A percentile compares a stretch with the other conserved stretches of the same genome.
Evolutionary conservation across 78 protist species (phyloP).

Genomic region (Creolimax fragrantissima): DNA sequence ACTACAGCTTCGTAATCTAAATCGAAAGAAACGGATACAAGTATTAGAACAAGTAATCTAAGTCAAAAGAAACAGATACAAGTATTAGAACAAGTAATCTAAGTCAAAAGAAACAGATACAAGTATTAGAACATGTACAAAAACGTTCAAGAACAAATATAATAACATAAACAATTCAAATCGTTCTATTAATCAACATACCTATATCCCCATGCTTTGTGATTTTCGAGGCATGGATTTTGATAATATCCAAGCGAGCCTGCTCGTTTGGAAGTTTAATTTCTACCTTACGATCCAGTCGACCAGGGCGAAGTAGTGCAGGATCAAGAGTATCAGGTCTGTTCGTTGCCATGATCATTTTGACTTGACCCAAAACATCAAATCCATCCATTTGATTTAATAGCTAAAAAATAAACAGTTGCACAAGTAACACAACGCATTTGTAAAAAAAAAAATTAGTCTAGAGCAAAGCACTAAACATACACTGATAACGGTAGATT

Average conservation of each 20-base stretch:
- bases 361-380: constrained; percentile 87
- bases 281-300: constrained; percentile 85
- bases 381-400: constrained; percentile 98
- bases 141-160: neutral
- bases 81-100: neutral
- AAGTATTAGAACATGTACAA: neutral
- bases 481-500: neutral
- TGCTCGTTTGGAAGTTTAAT: constrained; percentile 97
- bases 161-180: neutral
- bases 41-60: neutral
- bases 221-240: constrained; percentile 90
- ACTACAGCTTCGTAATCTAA: constrained; percentile 88
- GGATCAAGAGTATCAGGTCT: constrained; percentile 97
- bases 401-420: too few relatives aligned
- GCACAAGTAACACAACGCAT: neutral
- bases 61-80: neutral
- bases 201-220: constrained; percentile 89
- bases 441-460: neutral
- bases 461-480: neutral
- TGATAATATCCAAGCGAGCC: constrained; percentile 80
- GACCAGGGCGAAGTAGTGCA: constrained; percentile 95
- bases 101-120: neutral
- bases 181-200: constrained; percentile 1
- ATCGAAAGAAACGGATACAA: neutral
- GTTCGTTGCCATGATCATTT: constrained; percentile 98